Percentiles rank a stretch among this genome's conserved stretches.
These are phyloP conservation scores for Gnomoniopsis sp. DNA, from an alignment of 2,329 filamentous ascomycete genomes.

Conservation along the genomic window DNA sequence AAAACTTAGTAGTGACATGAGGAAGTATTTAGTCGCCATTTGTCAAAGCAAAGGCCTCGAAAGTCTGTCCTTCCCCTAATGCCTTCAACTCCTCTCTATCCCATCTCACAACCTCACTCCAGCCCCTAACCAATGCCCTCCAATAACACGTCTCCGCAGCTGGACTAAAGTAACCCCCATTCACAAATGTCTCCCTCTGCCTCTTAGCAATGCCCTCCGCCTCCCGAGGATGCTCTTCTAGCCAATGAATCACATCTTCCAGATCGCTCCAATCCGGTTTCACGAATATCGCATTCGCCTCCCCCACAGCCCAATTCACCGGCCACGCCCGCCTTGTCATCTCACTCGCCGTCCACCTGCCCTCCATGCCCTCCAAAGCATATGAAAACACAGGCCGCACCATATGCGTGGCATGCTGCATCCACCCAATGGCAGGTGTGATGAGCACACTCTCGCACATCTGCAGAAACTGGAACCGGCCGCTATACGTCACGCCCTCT, in stretches of 20 bases:
- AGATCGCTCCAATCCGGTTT: slow-evolving; percentile 50
- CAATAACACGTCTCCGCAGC: slow-evolving; percentile 54
- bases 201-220: slow-evolving; percentile 45
- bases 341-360: slow-evolving; percentile 20
- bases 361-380: slow-evolving; percentile 18
- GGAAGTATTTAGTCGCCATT: slow-evolving; percentile 21
- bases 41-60: slow-evolving; percentile 36
- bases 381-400: slow-evolving; percentile 41
- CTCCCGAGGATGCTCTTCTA: slow-evolving; percentile 39
- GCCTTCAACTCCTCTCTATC: slow-evolving; percentile 33
- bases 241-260: slow-evolving; percentile 41
- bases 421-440: slow-evolving; percentile 43
- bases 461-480: slow-evolving; percentile 48
- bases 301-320: slow-evolving; percentile 26
- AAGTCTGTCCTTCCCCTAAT: slow-evolving; percentile 30
- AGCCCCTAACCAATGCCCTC: slow-evolving; percentile 45
- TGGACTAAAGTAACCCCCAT: slow-evolving; percentile 42
- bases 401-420: slow-evolving; percentile 49
- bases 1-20: too few relatives aligned
- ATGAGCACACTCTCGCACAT: slow-evolving; percentile 46
- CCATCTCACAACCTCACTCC: slow-evolving; percentile 38
- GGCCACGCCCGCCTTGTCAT: slow-evolving; percentile 36
- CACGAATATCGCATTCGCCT: slow-evolving; percentile 50
- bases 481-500: slow-evolving; percentile 52
- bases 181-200: slow-evolving; percentile 41